Conservation (phyloP, 371 early-diverging fungal genomes). For the Batkoa obscura region DNA sequence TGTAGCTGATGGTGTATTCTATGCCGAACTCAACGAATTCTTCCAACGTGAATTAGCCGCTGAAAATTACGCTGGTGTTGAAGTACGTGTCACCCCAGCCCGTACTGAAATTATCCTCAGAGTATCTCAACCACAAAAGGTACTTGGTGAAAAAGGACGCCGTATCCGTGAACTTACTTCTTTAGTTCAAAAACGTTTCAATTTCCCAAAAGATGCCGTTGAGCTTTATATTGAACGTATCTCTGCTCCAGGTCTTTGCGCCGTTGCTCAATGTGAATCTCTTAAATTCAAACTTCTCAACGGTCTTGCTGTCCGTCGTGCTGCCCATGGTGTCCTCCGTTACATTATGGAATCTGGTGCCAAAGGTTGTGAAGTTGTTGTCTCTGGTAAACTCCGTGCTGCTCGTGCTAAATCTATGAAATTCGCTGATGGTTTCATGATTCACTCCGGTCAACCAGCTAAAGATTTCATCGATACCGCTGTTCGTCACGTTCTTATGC, state of each 20-base stretch:
- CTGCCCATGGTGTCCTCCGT: conserved; percentile 96
- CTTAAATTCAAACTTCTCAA: conserved; percentile 94
- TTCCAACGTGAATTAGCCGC: conserved; percentile 79
- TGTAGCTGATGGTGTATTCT: conserved; percentile 99
- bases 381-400: conserved; percentile 99
- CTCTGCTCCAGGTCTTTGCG: conserved; percentile 94
- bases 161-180: conserved; percentile 97
- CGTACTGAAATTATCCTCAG: conserved; percentile 99
- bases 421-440: conserved; percentile 98
- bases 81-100: conserved; percentile 94
- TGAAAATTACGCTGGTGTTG: conserved; percentile 93
- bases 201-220: conserved; percentile 92
- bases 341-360: conserved; percentile 99
- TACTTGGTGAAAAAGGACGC: conserved; percentile 97
- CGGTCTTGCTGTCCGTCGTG: conserved; percentile 95
- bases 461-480: conserved; percentile 95
- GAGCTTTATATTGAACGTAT: conserved; percentile 99
- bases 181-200: conserved; percentile 97
- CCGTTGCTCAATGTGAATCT: conserved; percentile 97
- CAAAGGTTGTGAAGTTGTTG: conserved; percentile 98
- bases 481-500: conserved; percentile 95
- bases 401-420: conserved; percentile 99
- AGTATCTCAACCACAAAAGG: conserved; percentile 95
- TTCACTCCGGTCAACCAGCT: conserved; percentile 98
- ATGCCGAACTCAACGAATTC: conserved; percentile 98